Base-by-base conservation (phyloP, 805 yeast species). In the Teunomyces pallodes region DNA sequence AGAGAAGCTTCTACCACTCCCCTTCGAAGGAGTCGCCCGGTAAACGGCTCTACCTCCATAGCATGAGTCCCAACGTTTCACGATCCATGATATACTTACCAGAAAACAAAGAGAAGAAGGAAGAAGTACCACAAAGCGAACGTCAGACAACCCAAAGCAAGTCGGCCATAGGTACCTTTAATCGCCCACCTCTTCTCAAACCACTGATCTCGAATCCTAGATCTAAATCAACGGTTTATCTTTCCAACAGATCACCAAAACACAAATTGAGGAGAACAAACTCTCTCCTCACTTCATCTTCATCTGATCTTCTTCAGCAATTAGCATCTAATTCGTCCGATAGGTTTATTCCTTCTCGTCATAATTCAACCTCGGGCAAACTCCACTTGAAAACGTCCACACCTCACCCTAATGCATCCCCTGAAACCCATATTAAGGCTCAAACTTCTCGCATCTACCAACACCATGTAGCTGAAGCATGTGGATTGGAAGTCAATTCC, bases 401-500 rank as follows among this genome's bases (percentile, higher is more conserved):
- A 14, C 76, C 75, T 2, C 73, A 64, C 46, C 78, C 78, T 2
- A 70, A 72, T 56, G 77, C 77, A 13, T 72, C 80, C 46, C 84
- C 84, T 1, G 72, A 73, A 50, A 76, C 80, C 5, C 83, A 80
- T 57, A 79, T 81, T 39, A 75, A 74, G 54, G 77, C 78, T 3
- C 82, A 79, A 58, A 78, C 80, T 3, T 67, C 77, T 7, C 74
- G 76, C 52, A 76, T 79, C 4, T 89, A 88, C 60, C 86, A 86
- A 63, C 81, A 82, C 57, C 84, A 89, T 26, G 96, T 92, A 1
- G 98, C 97, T 0, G 87, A 87, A 61, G 98, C 97, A 0, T 92
- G 97, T 65, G 98, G 99, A 0, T 74, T 90, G 43, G 85, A 87
- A 49, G 80, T 87, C 59, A 86, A 89, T 52, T 86, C 88, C 52